These are phyloP conservation scores for Trifolium dubium DNA, from an alignment of 306 rosid genomes.

Conservation along the genomic window DNA sequence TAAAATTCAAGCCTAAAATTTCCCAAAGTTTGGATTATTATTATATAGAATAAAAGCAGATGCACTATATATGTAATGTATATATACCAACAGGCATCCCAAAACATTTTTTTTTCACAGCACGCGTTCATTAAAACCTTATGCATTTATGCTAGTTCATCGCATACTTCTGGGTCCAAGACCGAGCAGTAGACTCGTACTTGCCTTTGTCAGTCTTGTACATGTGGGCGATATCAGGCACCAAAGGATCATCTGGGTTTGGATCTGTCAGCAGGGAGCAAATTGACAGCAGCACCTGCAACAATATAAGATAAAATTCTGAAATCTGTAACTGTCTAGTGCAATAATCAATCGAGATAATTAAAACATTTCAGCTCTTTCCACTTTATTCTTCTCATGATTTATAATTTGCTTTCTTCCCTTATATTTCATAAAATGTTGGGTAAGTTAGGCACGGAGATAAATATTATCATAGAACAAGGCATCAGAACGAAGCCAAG, in stretches of 20 bases:
- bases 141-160: constrained; percentile 35
- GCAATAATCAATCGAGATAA: not conserved
- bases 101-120: not conserved
- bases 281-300: constrained; percentile 57
- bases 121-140: not conserved
- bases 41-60: not conserved
- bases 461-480: not conserved
- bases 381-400: not conserved
- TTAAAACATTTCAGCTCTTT: not conserved
- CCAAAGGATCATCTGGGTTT: constrained; percentile 63
- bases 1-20: no score
- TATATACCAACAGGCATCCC: constrained; percentile 13
- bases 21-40: not conserved
- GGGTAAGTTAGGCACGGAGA: constrained; percentile 4
- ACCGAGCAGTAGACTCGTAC: constrained; percentile 60
- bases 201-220: constrained; percentile 59
- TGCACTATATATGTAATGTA: constrained; percentile 19
- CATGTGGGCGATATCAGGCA: constrained; percentile 65
- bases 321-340: not conserved
- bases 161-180: constrained; percentile 67
- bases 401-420: not conserved
- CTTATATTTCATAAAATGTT: not conserved
- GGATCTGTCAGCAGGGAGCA: constrained; percentile 67
- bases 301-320: not conserved
- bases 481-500: not conserved